These are phyloP conservation scores for Fagopyrum homotropicum DNA, from an alignment of 148 eudicot genomes.

Conservation along the genomic window DNA sequence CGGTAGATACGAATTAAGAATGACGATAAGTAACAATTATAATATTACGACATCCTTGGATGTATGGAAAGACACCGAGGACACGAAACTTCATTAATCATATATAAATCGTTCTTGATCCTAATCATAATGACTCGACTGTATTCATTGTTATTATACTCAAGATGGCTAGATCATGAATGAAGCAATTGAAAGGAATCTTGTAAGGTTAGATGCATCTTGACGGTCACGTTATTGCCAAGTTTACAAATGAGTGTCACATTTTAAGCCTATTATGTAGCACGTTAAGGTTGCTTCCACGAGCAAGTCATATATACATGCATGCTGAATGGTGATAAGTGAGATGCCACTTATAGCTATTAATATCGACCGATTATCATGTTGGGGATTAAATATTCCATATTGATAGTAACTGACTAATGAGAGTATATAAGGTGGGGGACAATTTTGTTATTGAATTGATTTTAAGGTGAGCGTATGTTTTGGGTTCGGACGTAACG, in stretches of 20 bases:
- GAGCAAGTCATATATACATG: not conserved
- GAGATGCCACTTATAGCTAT: not conserved
- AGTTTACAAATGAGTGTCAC: not conserved
- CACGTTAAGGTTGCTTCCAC: constrained; percentile 3
- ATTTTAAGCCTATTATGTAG: no score
- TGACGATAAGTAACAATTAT: not conserved
- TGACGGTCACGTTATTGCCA: not conserved
- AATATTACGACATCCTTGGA: not conserved
- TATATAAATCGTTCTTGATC: not conserved
- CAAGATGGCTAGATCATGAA: not conserved
- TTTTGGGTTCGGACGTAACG: no score
- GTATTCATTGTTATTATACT: no score
- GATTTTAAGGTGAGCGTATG: no score
- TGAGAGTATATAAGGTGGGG: no score
- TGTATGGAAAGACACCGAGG: not conserved
- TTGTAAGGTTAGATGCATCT: not conserved
- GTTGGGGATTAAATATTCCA: no score
- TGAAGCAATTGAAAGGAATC: not conserved
- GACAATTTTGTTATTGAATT: no score
- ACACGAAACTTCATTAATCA: not conserved
- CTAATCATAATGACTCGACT: not conserved
- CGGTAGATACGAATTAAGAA: not conserved
- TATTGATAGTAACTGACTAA: no score
- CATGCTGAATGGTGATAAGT: not conserved
- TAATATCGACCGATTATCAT: not conserved